These are phyloP conservation scores for Metschnikowia matae DNA, from an alignment of 805 yeast genomes.

Conservation along the genomic window DNA sequence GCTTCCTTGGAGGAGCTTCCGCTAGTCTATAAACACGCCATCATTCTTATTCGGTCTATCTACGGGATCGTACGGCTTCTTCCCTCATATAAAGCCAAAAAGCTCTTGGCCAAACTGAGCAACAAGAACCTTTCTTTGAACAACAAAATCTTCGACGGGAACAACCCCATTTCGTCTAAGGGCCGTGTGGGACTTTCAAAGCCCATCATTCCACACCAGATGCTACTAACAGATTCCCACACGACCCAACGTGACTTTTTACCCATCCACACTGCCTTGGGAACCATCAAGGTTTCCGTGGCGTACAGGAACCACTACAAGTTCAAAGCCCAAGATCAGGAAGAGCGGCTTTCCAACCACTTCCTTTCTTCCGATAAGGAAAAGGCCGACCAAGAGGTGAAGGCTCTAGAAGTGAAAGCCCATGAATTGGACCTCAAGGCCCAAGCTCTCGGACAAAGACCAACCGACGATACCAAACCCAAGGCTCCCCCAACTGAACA, in stretches of 20 bases:
- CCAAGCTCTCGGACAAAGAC: not conserved
- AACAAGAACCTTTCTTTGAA: conserved; percentile 42
- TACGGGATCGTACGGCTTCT: conserved; percentile 62
- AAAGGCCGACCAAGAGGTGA: conserved; percentile 3
- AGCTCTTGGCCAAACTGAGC: conserved; percentile 21
- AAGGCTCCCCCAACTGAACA: not conserved
- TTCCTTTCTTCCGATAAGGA: conserved; percentile 45
- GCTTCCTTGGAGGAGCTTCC: conserved; percentile 53
- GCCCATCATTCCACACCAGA: conserved; percentile 46
- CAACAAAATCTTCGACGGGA: conserved; percentile 69
- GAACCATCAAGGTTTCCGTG: conserved; percentile 69
- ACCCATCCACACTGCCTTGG: conserved; percentile 72
- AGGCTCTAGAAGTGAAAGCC: not conserved
- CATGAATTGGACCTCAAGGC: not conserved
- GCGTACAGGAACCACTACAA: conserved; percentile 71
- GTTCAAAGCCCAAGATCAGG: conserved; percentile 65
- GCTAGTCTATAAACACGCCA: conserved; percentile 66
- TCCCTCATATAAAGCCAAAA: conserved; percentile 64
- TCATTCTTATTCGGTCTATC: conserved; percentile 68
- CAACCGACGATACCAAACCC: not conserved
- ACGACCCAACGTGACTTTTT: conserved; percentile 58
- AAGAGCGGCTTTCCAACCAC: conserved; percentile 56
- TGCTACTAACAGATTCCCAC: conserved; percentile 42
- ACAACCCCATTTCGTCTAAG: conserved; percentile 69
- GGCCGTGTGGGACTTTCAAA: conserved; percentile 85